A percentile compares a stretch with the other conserved stretches of the same genome.
Evolutionary conservation across 768 basidiomycete species (phyloP).

Genomic region (Podaxis rugospora): DNA sequence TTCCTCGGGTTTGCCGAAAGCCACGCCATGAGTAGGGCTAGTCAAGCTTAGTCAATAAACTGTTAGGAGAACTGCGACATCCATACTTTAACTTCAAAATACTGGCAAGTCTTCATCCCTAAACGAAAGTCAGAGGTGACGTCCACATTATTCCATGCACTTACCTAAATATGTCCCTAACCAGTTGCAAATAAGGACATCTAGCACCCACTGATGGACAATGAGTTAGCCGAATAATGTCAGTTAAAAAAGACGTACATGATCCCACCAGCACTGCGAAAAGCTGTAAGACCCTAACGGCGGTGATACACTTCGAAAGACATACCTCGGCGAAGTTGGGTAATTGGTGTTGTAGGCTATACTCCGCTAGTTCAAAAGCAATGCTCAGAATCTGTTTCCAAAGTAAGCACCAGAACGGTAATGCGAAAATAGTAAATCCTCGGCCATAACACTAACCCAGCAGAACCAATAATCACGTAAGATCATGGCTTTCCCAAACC

Average conservation of each 20-base stretch:
- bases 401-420: conserved; percentile 14
- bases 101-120: conserved; percentile 88
- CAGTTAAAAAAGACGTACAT: conserved; percentile 45
- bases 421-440: conserved; percentile 1
- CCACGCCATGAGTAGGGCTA: conserved; percentile 88
- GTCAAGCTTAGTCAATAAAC: conserved; percentile 13
- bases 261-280: conserved; percentile 87
- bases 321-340: conserved; percentile 83
- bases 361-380: conserved; percentile 86
- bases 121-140: conserved; percentile 17
- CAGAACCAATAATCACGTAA: conserved; percentile 93
- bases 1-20: conserved; percentile 68
- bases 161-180: conserved; percentile 76
- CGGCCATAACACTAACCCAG: conserved; percentile 51
- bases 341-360: conserved; percentile 84
- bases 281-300: conserved; percentile 13
- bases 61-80: conserved; percentile 7
- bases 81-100: conserved; percentile 79
- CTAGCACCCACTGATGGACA: conserved; percentile 68
- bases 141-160: conserved; percentile 16
- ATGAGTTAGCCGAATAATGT: conserved; percentile 10
- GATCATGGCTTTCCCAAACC: conserved; percentile 91
- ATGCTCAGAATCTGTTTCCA: conserved; percentile 72
- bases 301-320: conserved; percentile 12
- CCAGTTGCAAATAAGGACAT: conserved; percentile 88